Base-by-base conservation (phyloP, 768 basidiomycete species). In the Podaxis sp. region DNA sequence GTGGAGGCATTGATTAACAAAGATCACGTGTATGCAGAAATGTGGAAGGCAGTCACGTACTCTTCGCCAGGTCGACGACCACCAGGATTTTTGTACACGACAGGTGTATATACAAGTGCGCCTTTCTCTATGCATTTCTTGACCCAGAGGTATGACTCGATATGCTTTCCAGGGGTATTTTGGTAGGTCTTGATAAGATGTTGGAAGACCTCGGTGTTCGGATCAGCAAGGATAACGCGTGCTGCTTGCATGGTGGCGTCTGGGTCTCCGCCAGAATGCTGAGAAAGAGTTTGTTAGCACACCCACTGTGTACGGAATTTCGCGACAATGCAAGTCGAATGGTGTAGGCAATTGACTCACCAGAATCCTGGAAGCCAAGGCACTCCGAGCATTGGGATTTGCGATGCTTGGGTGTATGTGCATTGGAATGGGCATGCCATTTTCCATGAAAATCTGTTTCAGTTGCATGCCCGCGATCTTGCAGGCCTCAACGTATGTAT, bases 181-280 rank as follows among this genome's bases (percentile, higher is more conserved):
- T 92, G 88, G 69, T 88, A 89, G 0, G 79, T 83, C 68, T 88
- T 90, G 58, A 91, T 84, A 11, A 93, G 83, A 66, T 87, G 86
- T 17, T 84, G 80, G 67, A 92, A 93, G 3, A 88, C 82, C 22
- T 90, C 89, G 0, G 90, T 91, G 65, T 87, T 87, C 1, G 89
- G 89, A 71, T 93, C 91, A 2, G 91, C 91, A 8, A 93, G 80
- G 58, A 93, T 88, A 44, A 93, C 87, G 36, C 84, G 84, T 10
- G 91, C 91, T 4, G 82, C 82, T 67, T 89, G 86, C n/a, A 81
- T 77, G 20, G 89, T 84, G 10, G 89, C 86, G 57, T 84, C 80
- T 2, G 90, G 88, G 63, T 92, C 87, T 17, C 91, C 91, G 30
- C 91, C 91, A 37, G 90, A 93, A 67, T 93, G 88, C 91, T 93